Evolutionary conservation across 495 filamentous ascomycete species (phyloP), one percentile per base, ranked within the genome.

Genomic region (Tuber microsphaerosporum): DNA sequence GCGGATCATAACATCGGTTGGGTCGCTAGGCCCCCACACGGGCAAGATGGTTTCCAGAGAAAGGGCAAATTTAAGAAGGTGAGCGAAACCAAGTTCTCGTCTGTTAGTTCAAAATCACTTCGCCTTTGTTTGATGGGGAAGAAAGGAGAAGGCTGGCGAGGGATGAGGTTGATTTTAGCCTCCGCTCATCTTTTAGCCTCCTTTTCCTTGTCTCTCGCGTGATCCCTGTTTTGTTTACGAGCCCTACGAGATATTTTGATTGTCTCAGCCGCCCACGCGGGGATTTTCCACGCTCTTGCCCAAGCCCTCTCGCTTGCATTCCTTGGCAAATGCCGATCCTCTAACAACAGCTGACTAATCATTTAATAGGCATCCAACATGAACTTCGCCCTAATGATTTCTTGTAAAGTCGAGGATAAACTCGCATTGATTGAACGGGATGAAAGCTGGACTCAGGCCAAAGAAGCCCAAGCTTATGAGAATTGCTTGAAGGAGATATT

Each of bases 381-480:
- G 92, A 94, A 94, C 84, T 94, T 88, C 77, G 91, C 87, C 16
- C 85, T 94, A 46, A 90, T 91, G 86, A 87, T 94, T 75, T 92
- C 90, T 26, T 90, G 88, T 84, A 89, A 89, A 75, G 90, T 93
- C 0, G 92, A 94, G 83, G 91, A 92, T 31, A 90, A 89, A 79
- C 86, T 93, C 41, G 84, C 83, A 10, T 70, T 82, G 39, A 85
- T 90, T 80, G 84, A 89, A 41, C 87, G 91, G 31, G 85, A 85
- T 22, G 85, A 86, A 51, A 87, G 87, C 45, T 93, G 91, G 90
- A 88, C 87, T 16, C 90, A 92, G 81, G 85, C 88, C 44, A 90
- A 93, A 79, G 90, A 93, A 81, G 89, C 90, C 16, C 77, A 86
- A 71, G 91, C 89, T 48, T 93, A 94, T 75, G 90, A 92, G 82